Percentiles rank a stretch among this genome's conserved stretches.
Conservation (phyloP, 2,329 filamentous ascomycete genomes). For the Pestalotiopsis sp. region DNA sequence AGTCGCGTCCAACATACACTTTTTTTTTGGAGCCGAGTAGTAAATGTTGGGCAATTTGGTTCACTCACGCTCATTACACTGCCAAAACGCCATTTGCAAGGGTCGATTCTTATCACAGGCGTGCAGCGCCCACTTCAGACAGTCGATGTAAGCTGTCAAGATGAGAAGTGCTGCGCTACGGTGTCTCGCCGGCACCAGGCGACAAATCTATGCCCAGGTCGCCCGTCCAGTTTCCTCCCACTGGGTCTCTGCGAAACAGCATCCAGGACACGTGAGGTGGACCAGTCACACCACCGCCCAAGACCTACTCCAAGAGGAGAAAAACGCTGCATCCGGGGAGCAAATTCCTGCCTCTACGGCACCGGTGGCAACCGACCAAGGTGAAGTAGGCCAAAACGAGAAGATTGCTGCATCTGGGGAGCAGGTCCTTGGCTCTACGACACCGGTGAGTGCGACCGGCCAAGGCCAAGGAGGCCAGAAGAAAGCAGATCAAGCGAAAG, state of each 20-base stretch:
- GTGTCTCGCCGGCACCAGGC: constrained; percentile 12
- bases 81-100: background rate
- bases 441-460: no score
- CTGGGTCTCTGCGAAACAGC: background rate
- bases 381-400: background rate
- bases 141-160: background rate
- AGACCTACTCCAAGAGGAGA: background rate
- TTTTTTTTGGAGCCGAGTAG: background rate
- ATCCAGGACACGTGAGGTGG: background rate
- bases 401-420: background rate
- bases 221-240: background rate
- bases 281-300: background rate
- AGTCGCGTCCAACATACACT: background rate
- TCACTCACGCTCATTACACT: background rate
- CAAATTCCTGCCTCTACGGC: background rate
- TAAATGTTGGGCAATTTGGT: background rate
- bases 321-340: background rate
- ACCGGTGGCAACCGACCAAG: background rate
- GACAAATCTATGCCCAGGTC: constrained; percentile 11
- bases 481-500: no score
- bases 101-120: background rate
- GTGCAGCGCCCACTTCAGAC: background rate
- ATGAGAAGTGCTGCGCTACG: background rate
- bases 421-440: no score
- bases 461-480: no score